phyloP scores from a whole-genome alignment of 2,329 filamentous ascomycete genomes.

The Bipolaris sorokiniana region DNA sequence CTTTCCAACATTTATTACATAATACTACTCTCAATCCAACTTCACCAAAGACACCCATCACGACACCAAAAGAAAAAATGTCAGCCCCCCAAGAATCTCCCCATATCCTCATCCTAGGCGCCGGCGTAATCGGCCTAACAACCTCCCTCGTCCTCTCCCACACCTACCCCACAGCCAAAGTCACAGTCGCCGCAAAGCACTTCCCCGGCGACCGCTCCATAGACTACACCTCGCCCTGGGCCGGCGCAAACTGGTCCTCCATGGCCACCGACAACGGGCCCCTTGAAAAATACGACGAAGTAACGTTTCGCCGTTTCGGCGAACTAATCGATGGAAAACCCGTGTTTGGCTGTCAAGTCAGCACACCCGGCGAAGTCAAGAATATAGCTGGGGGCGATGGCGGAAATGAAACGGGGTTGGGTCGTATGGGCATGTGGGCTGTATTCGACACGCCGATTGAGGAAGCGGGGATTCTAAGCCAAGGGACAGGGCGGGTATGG shows the following conservation, averaged over 20 bases:
- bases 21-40: not conserved
- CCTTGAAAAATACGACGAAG: slow-evolving; percentile 39
- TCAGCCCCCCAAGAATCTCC: slow-evolving; percentile 6
- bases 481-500: slow-evolving; percentile 50
- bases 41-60: not conserved
- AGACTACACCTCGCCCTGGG: slow-evolving; percentile 89
- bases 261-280: slow-evolving; percentile 45
- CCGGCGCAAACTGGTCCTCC: slow-evolving; percentile 79
- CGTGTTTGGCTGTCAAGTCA: slow-evolving; percentile 26
- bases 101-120: slow-evolving; percentile 51
- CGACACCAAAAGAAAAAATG: slow-evolving; percentile 15
- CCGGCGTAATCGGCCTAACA: slow-evolving; percentile 71
- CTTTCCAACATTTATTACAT: not conserved
- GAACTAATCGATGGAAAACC: slow-evolving; percentile 32
- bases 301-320: slow-evolving; percentile 40
- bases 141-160: slow-evolving; percentile 66
- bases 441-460: slow-evolving; percentile 41
- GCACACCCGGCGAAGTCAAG: slow-evolving; percentile 23
- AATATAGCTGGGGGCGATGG: not conserved
- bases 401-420: slow-evolving; percentile 35
- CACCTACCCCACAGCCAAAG: slow-evolving; percentile 58
- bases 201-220: slow-evolving; percentile 94
- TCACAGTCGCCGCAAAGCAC: slow-evolving; percentile 82
- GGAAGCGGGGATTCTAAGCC: slow-evolving; percentile 44
- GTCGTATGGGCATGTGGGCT: slow-evolving; percentile 36